Base-by-base conservation (phyloP, 306 rosid genomes). In the Vigna angularis region DNA sequence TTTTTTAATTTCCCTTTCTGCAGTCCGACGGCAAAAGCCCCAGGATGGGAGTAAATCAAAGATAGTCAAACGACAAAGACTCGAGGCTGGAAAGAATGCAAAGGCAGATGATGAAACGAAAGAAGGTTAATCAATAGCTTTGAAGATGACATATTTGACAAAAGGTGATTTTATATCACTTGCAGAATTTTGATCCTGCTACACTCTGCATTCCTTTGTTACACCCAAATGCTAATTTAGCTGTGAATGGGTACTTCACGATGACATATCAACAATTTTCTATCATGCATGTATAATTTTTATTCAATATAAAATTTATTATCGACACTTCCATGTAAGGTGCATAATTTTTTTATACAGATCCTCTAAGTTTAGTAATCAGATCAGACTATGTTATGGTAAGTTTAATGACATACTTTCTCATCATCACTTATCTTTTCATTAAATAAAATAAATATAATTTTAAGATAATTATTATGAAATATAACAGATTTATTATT, bases 61-160 rank as follows among this genome's bases (percentile, higher is more conserved):
- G 66, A 17, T 28, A 17, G 83, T 69, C 45, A 88, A 49, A 81
- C 80, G 44, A 59, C 66, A 59, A 58, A 20, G 67, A 58, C 62
- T 58, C 18, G 66, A 49, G 63, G 40, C 67, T 57, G 87, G 78
- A 56, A 81, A 78, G 49, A 70, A 50, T 7, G 17, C 63, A 24
- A 64, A 83, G 63, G 86, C 26, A 45, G 77, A 67, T 26, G 86
- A 84, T 66, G 77, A 61, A 58, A 66, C 70, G 40, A 40, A 64
- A 44, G 87, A 78, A 82, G 86, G 67, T 61, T 38, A 42, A 42
- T 42, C 3, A 49, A 44, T 50, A 61, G 70, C 79, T 73, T 72
- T 66, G 7, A 77, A 9, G 73, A 71, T 64, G 77, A 56, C 76
- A 74, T 49, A 70, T 68, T 55, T 52, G 48, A 68, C 81, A 53